phyloP scores from a whole-genome alignment of 805 yeast species.

The Debaryomyces prosopidis region DNA sequence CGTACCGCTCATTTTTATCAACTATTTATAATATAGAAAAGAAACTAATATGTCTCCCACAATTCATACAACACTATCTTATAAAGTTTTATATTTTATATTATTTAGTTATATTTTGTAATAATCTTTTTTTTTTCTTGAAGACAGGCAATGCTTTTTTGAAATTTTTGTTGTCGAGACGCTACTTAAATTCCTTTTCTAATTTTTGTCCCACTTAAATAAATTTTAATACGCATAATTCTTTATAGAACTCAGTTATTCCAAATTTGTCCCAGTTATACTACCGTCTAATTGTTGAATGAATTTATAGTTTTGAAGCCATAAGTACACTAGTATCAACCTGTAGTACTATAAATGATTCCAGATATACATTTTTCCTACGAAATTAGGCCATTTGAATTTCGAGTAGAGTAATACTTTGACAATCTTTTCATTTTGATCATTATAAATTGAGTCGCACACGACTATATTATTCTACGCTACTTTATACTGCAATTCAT shows the following conservation, averaged over 20 bases:
- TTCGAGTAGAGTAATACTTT: neutral
- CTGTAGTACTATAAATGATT: neutral
- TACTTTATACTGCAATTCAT: neutral
- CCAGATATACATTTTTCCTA: neutral
- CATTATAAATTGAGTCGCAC: neutral
- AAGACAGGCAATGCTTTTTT: too few relatives aligned
- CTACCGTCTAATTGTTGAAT: neutral
- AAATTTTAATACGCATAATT: neutral
- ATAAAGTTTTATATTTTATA: too few relatives aligned
- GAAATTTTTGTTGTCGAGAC: too few relatives aligned
- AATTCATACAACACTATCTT: too few relatives aligned
- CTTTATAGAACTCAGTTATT: neutral
- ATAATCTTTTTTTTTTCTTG: neutral
- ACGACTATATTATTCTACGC: neutral
- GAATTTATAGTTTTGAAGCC: too few relatives aligned
- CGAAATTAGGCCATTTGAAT: neutral
- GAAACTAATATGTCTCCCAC: too few relatives aligned
- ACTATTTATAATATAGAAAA: too few relatives aligned
- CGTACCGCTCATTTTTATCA: conserved; percentile 71
- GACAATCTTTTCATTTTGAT: neutral
- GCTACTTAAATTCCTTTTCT: neutral
- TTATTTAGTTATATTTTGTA: neutral
- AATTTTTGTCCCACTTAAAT: neutral
- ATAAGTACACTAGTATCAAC: too few relatives aligned
- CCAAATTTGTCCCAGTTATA: neutral